Evolutionary conservation across 163 green algal genomes (phyloP), one percentile per base, ranked within the genome.

Genomic region (Scenedesmus sp.): DNA sequence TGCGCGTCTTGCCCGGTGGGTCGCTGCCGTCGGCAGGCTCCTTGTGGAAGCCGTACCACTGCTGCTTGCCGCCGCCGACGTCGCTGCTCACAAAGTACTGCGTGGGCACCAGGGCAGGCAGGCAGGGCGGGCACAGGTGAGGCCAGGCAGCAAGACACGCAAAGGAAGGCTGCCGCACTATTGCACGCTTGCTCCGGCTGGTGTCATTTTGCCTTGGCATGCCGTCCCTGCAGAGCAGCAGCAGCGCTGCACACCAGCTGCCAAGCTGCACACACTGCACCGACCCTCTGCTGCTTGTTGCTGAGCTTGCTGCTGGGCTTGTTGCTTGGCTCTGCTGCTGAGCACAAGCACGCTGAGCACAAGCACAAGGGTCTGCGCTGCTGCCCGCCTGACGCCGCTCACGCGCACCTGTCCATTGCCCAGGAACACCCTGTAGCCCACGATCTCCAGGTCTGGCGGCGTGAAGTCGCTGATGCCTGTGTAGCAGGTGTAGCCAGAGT

Each of bases 1-100:
- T 99, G 90, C 96, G 94, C 13, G 83, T 68, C 85, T 46, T 59
- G 37, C 95, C 95, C 0, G 92, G 83, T 9, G 93, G 46, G 90
- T 99, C 97, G 22, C 94, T 93, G 68, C 96, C 97, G 53, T 96
- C 95, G 30, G 95, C 87, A 1, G 94, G 88, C 89, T 98, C 96
- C 93, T 97, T 97, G 91, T 98, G 95, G 94, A 97, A 97, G 30
- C 92, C 95, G 88, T 97, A 97, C 93, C 98, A 99, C 94, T 99
- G 98, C 96, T 98, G 98, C 94, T 99, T 98, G 89, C 98, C 98
- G 46, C 94, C 95, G 40, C 98, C 98, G n/a, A 99, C 98, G 93
- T 99, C 98, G 83, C 92, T 97, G 87, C 86, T 96, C 35, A 99
- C 98, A 96, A 99, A 99, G 94, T 99, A 99, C 91, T 99, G 95